Evolutionary conservation across 768 basidiomycete species (phyloP), one percentile per base, ranked within the genome.

Genomic region (Boletus tomentosulus): DNA sequence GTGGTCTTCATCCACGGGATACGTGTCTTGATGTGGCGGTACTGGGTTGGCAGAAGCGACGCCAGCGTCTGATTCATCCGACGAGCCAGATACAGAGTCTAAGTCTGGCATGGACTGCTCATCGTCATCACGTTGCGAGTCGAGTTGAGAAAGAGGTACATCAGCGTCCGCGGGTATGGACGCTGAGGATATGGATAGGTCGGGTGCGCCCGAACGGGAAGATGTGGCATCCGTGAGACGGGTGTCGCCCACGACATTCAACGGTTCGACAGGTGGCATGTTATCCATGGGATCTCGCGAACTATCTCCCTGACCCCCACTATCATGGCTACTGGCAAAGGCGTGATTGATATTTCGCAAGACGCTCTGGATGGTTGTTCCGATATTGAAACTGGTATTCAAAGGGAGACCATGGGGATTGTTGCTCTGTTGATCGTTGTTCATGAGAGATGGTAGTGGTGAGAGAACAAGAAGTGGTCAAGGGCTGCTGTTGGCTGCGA

Each of bases 91-190:
- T 6, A 76, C 61, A 5, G 73, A 67, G 49, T 70, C 71, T 22
- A 79, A 65, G 0, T 66, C 71, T 11, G 79, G 78, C 73, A 79
- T 73, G 12, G 69, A 72, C 49, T 71, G 72, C 28, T 71, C 69
- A 37, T 71, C 71, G 33, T 73, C 70, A 27, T 70, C 62, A 11
- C 2, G 59, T 6, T 51, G 54, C 3, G 53, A 46, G 27, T 50
- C 34, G 28, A 16, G 16, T 15, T 44, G 58, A 15, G 57, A 50
- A 15, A 22, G 38, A 9, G 50, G 27, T 28, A 60, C 57, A 8
- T 51, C 54, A 11, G 48, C 8, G 16, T 62, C 58, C 10, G 39
- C 34, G 19, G 30, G 30, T 22, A 48, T 12, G n/a, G 56, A 48
- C 12, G 42, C 24, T 12, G 52, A 37, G 24, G 59, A 49, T 27